Evolutionary conservation across 768 basidiomycete species (phyloP), one percentile per base, ranked within the genome.

Genomic region (Jaapia argillacea): DNA sequence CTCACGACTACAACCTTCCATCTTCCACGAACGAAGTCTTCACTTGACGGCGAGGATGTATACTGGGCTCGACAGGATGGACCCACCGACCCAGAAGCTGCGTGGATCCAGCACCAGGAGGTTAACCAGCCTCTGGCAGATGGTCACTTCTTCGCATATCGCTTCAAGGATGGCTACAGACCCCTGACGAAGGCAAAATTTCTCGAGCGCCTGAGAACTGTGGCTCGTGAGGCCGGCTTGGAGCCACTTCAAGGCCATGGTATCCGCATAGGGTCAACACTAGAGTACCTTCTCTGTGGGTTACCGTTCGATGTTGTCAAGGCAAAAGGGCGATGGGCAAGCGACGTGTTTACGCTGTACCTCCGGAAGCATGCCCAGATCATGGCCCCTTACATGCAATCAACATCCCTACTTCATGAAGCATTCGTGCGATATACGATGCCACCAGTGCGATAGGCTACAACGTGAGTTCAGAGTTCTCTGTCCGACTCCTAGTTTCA

Each of bases 61-160:
- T 56, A 48, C 40, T 63, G 63, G n/a, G n/a, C n/a, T n/a, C n/a
- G n/a, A n/a, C n/a, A n/a, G n/a, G n/a, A n/a, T n/a, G n/a, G n/a
- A n/a, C 47, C 57, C 66, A 1, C 56, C 0, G 62, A 68, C 40
- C 65, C 64, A 0, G 23, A 40, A 0, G 26, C 25, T 0, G 53
- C 57, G 0, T 42, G 64, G 0, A 18, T 20, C 1, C 56, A 57
- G 36, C 64, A 67, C 33, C 28, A 64, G 20, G 20, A 3, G 0
- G 36, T 68, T 21, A 69, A 69, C 46, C 27, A 45, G 2, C 60
- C 63, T 0, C 45, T 52, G 0, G 40, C 25, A 0, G 23, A 53
- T 2, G 42, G 16, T 3, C 62, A 51, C n/a, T 56, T 69, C 0
- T 69, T 68, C 42, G 28, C 61, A 0, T 66, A 62, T 48, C 18